Evolutionary conservation across 2,329 filamentous ascomycete genomes (phyloP).

Genomic region (Aureobasidium sp.): DNA sequence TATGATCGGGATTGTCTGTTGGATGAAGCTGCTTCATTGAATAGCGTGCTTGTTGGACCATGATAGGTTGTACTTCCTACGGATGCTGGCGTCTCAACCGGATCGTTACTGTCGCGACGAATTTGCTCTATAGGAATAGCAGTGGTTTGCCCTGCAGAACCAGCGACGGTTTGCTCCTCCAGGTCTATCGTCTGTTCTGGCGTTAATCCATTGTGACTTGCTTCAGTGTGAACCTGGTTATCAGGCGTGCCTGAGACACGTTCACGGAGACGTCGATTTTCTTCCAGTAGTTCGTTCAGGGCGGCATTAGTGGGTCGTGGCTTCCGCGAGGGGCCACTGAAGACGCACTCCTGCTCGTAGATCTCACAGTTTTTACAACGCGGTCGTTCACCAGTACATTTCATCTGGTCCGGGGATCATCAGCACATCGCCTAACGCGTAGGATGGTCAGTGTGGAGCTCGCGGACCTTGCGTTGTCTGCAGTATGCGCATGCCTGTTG

Average conservation of each 20-base stretch:
- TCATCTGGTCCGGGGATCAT: conserved; percentile 31
- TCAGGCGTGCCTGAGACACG: neutral
- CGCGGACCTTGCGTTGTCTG: conserved; percentile 13
- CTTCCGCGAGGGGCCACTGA: conserved; percentile 28
- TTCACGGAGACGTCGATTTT: conserved; percentile 16
- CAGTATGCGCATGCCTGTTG: conserved; percentile 13
- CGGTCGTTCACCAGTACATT: conserved; percentile 40
- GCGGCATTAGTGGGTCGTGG: conserved; percentile 20
- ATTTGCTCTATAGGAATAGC: neutral
- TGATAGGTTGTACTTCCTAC: conserved; percentile 36
- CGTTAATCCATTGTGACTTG: no score
- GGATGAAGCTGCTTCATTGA: conserved; percentile 31
- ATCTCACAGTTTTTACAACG: conserved; percentile 39
- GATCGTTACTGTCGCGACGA: conserved; percentile 8
- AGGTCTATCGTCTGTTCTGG: neutral
- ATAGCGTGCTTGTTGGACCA: conserved; percentile 42
- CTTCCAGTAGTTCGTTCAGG: conserved; percentile 14
- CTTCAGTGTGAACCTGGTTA: neutral
- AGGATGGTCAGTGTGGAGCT: neutral
- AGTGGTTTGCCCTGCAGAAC: no score
- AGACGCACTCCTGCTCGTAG: conserved; percentile 37
- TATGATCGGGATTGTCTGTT: conserved; percentile 3
- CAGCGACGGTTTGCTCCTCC: no score
- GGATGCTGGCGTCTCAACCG: conserved; percentile 21
- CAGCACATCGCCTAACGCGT: neutral